A percentile compares a stretch with the other conserved stretches of the same genome.
Conservation (phyloP, 1,284 basidiomycete species). For the Melanopsichium pennsylvanicum region DNA sequence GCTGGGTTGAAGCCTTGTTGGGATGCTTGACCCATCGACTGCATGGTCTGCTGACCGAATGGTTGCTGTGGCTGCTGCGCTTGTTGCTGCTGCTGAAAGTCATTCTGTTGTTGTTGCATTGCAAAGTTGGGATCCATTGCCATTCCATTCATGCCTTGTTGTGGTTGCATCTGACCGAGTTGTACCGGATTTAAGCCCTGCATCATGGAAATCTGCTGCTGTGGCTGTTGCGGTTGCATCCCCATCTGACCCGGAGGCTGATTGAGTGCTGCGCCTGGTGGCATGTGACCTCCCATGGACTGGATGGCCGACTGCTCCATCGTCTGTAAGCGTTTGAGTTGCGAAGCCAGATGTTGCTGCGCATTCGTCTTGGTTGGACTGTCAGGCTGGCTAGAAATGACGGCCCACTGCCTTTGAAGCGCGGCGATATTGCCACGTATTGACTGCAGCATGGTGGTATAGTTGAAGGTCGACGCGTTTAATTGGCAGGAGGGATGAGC, state of each 20-base stretch:
- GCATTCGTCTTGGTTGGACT: conserved; percentile 52
- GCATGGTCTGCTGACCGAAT: conserved; percentile 21
- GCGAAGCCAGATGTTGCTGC: conserved; percentile 49
- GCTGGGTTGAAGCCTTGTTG: conserved; percentile 27
- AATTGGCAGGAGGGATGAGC: neutral
- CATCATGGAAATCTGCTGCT: conserved; percentile 18
- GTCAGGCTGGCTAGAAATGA: conserved; percentile 53
- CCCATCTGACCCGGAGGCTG: conserved; percentile 24
- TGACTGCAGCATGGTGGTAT: conserved; percentile 32
- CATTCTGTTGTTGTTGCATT: conserved; percentile 16
- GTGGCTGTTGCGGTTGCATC: conserved; percentile 16
- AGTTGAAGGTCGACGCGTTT: neutral
- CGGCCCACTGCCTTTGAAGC: conserved; percentile 59
- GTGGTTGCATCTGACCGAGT: conserved; percentile 20
- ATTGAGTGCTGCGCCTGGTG: conserved; percentile 32
- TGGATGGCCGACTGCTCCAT: conserved; percentile 45
- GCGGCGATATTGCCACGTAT: conserved; percentile 51
- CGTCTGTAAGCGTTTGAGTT: conserved; percentile 53
- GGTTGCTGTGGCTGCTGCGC: conserved; percentile 15
- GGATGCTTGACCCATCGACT: conserved; percentile 29
- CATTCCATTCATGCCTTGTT: conserved; percentile 22
- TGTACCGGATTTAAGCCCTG: conserved; percentile 24
- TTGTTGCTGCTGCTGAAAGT: conserved; percentile 14
- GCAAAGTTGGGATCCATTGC: conserved; percentile 24
- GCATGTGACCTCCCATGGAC: conserved; percentile 39